Percentiles rank a stretch among this genome's conserved stretches.
Conservation (phyloP, 202 grass and related monocot genomes). For the Setaria viridis region DNA sequence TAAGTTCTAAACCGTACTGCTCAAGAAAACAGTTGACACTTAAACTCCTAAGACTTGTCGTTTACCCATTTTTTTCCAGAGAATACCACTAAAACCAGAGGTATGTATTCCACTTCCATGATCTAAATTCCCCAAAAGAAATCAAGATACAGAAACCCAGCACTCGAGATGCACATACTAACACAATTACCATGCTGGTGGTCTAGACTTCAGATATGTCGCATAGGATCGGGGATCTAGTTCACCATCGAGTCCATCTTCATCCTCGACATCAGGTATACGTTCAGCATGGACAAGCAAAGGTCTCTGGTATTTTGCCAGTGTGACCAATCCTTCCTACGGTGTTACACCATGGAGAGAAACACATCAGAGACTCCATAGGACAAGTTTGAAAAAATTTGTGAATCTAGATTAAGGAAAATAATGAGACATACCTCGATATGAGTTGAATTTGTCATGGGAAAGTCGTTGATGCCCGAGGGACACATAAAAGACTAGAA, state of each 20-base stretch:
- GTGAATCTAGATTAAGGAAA: not conserved
- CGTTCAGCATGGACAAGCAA: slow-evolving; percentile 90
- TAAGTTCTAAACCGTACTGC: not conserved
- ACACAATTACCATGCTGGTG: slow-evolving; percentile 72
- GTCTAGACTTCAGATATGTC: slow-evolving; percentile 84
- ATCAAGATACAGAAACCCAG: not conserved
- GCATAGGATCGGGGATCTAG: slow-evolving; percentile 68
- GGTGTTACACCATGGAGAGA: not conserved
- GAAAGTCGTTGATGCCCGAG: slow-evolving; percentile 90
- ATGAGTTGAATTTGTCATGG: slow-evolving; percentile 97
- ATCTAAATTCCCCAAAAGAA: not conserved
- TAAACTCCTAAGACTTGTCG: not conserved
- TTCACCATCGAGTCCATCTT: slow-evolving; percentile 36
- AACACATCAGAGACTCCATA: not conserved
- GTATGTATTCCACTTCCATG: not conserved
- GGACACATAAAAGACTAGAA: slow-evolving; percentile 96
- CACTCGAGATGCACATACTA: not conserved
- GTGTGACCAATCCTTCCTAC: slow-evolving; percentile 83
- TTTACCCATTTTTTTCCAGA: not conserved
- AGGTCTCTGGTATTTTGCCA: slow-evolving; percentile 87
- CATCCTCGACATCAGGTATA: slow-evolving; percentile 57
- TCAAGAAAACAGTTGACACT: not conserved
- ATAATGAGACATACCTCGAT: slow-evolving; percentile 63
- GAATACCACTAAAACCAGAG: not conserved
- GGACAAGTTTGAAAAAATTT: not conserved